These are phyloP conservation scores for Mucor circinelloides DNA, from an alignment of 371 early-diverging fungal genomes.

Conservation along the genomic window DNA sequence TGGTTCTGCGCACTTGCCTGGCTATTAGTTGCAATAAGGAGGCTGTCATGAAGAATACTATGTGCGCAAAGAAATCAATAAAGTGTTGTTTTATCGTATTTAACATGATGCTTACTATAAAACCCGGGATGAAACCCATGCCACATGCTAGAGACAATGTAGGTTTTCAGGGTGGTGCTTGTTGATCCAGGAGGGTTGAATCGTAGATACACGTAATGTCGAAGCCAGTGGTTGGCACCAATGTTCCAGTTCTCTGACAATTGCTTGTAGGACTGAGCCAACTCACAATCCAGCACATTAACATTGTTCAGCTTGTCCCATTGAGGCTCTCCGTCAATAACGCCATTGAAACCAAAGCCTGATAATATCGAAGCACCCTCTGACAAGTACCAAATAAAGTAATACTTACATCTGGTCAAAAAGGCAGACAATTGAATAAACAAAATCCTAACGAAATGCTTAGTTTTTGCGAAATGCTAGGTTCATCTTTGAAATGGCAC, in stretches of 20 bases:
- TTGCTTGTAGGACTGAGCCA: slow-evolving; percentile 70
- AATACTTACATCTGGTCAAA: slow-evolving; percentile 79
- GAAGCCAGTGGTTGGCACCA: slow-evolving; percentile 86
- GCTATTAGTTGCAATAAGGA: slow-evolving; percentile 30
- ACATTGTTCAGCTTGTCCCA: slow-evolving; percentile 75
- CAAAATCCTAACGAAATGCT: slow-evolving; percentile 28
- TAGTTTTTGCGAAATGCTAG: neutral
- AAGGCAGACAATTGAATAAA: slow-evolving; percentile 70
- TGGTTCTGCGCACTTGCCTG: slow-evolving; percentile 58
- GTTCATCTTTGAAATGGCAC: neutral
- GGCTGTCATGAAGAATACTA: slow-evolving; percentile 35
- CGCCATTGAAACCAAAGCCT: slow-evolving; percentile 87
- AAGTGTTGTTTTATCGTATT: no score
- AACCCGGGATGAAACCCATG: slow-evolving; percentile 95
- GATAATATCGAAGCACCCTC: slow-evolving; percentile 85
- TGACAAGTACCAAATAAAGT: slow-evolving; percentile 83
- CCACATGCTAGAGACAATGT: slow-evolving; percentile 86
- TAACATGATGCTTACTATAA: slow-evolving; percentile 63
- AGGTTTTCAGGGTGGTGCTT: slow-evolving; percentile 66
- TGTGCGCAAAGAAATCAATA: neutral
- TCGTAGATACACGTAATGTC: slow-evolving; percentile 80
- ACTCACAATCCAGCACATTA: slow-evolving; percentile 68
- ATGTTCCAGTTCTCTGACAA: slow-evolving; percentile 87
- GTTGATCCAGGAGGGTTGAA: slow-evolving; percentile 60
- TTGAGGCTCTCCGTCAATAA: slow-evolving; percentile 47